phyloP scores from a whole-genome alignment of 2,329 filamentous ascomycete genomes.

The Stachybotrys chartarum region DNA sequence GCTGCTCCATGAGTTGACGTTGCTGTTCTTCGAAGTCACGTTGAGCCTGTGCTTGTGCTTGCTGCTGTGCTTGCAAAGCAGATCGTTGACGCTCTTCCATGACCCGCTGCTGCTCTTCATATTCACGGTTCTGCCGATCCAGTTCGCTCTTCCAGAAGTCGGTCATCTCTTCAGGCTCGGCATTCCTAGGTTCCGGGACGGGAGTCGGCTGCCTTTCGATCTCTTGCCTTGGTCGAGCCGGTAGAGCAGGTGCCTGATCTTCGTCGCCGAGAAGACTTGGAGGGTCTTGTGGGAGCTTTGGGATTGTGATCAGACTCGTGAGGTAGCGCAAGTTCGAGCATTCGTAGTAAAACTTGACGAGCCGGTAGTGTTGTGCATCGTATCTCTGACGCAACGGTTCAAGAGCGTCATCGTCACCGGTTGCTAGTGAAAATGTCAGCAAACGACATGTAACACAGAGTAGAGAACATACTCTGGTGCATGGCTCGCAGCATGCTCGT shows the following conservation, averaged over 20 bases:
- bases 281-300: slow-evolving; percentile 89
- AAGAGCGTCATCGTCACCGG: slow-evolving; percentile 87
- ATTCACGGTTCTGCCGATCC: slow-evolving; percentile 85
- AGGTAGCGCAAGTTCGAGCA: slow-evolving; percentile 96
- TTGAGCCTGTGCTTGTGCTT: slow-evolving; percentile 78
- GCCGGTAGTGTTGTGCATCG: slow-evolving; percentile 90
- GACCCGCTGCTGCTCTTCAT: slow-evolving; percentile 86
- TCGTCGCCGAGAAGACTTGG: slow-evolving; percentile 84
- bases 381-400: slow-evolving; percentile 83
- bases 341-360: slow-evolving; percentile 98
- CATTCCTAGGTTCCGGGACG: slow-evolving; percentile 56
- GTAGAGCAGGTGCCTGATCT: slow-evolving; percentile 74
- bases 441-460: not conserved
- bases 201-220: slow-evolving; percentile 64
- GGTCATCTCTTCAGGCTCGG: slow-evolving; percentile 89
- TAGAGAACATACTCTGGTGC: slow-evolving; percentile 68
- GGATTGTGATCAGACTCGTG: slow-evolving; percentile 91
- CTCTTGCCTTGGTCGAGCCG: slow-evolving; percentile 70
- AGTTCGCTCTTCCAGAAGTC: slow-evolving; percentile 98
- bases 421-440: slow-evolving; percentile 45
- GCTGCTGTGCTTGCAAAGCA: slow-evolving; percentile 72
- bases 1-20: slow-evolving; percentile 77
- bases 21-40: slow-evolving; percentile 97
- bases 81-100: slow-evolving; percentile 82
- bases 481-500: slow-evolving; percentile 98